These are phyloP conservation scores for Penicillium sp. DNA, from an alignment of 2,329 filamentous ascomycete species.

Conservation along the genomic window DNA sequence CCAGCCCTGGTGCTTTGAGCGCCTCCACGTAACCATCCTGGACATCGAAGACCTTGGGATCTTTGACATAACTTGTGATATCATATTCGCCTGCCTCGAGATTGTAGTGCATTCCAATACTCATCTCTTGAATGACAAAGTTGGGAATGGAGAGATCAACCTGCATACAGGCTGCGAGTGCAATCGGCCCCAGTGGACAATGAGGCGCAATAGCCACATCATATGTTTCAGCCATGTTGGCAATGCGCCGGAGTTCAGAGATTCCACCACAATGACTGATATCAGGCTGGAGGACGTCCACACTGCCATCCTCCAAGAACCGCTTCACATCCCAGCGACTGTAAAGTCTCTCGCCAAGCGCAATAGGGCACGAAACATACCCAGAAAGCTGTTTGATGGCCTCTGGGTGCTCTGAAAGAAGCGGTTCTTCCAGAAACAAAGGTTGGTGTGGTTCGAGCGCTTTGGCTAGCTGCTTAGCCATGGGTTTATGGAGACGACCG, in stretches of 20 bases:
- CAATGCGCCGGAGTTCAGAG: slow-evolving; percentile 69
- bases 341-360: slow-evolving; percentile 72
- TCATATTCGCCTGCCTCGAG: slow-evolving; percentile 62
- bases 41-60: slow-evolving; percentile 67
- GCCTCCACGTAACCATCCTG: slow-evolving; percentile 66
- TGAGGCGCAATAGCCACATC: slow-evolving; percentile 74
- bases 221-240: slow-evolving; percentile 71
- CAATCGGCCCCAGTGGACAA: slow-evolving; percentile 72
- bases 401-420: slow-evolving; percentile 69
- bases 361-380: slow-evolving; percentile 71
- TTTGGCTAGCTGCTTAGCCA: slow-evolving; percentile 74
- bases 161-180: slow-evolving; percentile 71
- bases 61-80: slow-evolving; percentile 66
- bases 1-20: slow-evolving; percentile 62
- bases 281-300: slow-evolving; percentile 75
- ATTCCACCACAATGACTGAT: slow-evolving; percentile 73
- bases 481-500: slow-evolving; percentile 73
- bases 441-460: slow-evolving; percentile 68
- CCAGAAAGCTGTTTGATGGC: slow-evolving; percentile 64
- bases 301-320: slow-evolving; percentile 67
- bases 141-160: slow-evolving; percentile 66
- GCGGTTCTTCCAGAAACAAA: slow-evolving; percentile 74
- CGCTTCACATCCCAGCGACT: slow-evolving; percentile 72
- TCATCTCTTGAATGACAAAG: slow-evolving; percentile 78
- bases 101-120: slow-evolving; percentile 78